A percentile compares a stretch with the other conserved stretches of the same genome.
These are phyloP conservation scores for Trichoderma guizhouense DNA, from an alignment of 2,329 filamentous ascomycete species.

Conservation along the genomic window DNA sequence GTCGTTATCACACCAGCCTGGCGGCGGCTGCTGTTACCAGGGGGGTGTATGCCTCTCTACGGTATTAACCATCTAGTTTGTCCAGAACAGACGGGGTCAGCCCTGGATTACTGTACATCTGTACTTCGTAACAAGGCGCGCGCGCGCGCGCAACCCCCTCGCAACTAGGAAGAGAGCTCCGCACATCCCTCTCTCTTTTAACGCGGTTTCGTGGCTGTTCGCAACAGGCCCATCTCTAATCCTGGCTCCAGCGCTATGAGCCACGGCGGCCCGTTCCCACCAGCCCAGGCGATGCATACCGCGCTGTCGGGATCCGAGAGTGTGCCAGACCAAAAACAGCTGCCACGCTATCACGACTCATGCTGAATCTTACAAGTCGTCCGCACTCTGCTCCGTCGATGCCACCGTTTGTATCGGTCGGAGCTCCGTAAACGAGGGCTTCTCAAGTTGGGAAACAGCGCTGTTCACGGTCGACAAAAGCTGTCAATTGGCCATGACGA, in stretches of 20 bases:
- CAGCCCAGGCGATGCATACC: slow-evolving; percentile 18
- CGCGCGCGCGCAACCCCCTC: background rate
- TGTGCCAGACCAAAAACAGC: background rate
- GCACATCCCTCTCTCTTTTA: slow-evolving; percentile 9
- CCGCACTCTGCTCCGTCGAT: background rate
- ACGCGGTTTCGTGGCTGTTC: slow-evolving; percentile 12
- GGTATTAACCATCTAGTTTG: background rate
- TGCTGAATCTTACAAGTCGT: background rate
- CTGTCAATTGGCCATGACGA: background rate
- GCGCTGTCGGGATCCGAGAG: slow-evolving; percentile 6
- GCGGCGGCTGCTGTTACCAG: background rate
- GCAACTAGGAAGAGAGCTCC: background rate
- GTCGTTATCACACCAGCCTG: background rate
- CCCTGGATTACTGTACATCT: background rate
- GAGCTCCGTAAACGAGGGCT: background rate
- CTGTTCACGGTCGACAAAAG: background rate
- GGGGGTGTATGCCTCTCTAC: background rate
- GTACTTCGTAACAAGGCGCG: background rate
- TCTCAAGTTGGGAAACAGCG: background rate
- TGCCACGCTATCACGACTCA: background rate
- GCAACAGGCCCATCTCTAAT: slow-evolving; percentile 6
- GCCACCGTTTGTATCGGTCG: background rate
- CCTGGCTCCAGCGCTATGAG: background rate
- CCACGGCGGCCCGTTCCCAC: slow-evolving; percentile 15
- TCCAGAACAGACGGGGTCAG: background rate